Conservation (phyloP, 176 grass and related monocot genomes). For the Hordeum vulgare region DNA sequence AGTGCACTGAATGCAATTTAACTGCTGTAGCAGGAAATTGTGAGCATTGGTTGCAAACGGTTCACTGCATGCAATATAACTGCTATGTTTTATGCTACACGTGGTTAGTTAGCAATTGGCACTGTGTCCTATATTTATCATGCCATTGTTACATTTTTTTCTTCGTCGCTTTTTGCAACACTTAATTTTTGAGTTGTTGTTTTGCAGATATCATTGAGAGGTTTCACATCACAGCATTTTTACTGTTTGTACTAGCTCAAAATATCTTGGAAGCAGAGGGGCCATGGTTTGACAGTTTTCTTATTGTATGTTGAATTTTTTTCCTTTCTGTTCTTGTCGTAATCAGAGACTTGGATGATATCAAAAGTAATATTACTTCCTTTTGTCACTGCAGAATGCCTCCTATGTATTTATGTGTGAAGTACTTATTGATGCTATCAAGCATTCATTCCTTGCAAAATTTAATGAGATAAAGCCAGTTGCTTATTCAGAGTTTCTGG, state of each 20-base stretch:
- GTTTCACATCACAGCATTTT: slow-evolving; percentile 90
- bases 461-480: slow-evolving; percentile 98
- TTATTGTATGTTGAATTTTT: slow-evolving; percentile 54
- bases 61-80: background rate
- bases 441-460: slow-evolving; percentile 98
- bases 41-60: background rate
- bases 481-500: slow-evolving; percentile 97
- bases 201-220: slow-evolving; percentile 88
- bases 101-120: background rate
- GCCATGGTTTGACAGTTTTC: slow-evolving; percentile 80
- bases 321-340: background rate
- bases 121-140: background rate
- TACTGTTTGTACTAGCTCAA: slow-evolving; percentile 94
- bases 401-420: slow-evolving; percentile 83
- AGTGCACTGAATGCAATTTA: background rate
- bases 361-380: background rate
- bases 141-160: background rate
- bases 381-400: slow-evolving; percentile 61
- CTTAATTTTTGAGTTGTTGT: slow-evolving; percentile 14
- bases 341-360: background rate
- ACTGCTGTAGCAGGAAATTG: background rate
- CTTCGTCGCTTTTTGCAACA: background rate
- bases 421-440: slow-evolving; percentile 90
- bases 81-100: background rate
- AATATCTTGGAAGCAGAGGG: slow-evolving; percentile 99